Evolutionary conservation across 345 rosid genomes (phyloP).

Genomic region (Syzygium grande): DNA sequence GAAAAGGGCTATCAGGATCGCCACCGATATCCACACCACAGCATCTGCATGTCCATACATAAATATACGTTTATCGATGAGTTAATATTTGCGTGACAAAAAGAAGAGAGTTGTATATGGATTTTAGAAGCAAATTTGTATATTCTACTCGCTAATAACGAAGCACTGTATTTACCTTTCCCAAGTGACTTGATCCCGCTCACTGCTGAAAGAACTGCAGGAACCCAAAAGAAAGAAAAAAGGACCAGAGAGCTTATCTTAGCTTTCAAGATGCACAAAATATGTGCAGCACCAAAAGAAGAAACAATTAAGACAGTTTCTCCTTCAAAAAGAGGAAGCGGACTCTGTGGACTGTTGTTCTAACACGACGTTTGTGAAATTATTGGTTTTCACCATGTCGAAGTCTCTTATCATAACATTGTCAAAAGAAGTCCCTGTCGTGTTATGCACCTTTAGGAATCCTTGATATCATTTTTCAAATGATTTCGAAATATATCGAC

Average conservation of each 20-base stretch:
- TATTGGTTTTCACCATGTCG: background rate
- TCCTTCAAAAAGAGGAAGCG: background rate
- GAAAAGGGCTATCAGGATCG: conserved; percentile 47
- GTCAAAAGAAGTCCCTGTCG: background rate
- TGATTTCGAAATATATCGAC: background rate
- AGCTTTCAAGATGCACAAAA: background rate
- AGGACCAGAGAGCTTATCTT: background rate
- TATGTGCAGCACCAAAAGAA: background rate
- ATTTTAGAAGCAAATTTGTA: background rate
- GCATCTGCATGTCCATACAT: conserved; percentile 29
- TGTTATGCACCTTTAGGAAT: background rate
- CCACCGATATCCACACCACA: conserved; percentile 54
- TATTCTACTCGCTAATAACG: background rate
- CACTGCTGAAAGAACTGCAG: conserved; percentile 67
- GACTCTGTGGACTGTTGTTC: background rate
- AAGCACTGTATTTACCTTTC: conserved; percentile 20
- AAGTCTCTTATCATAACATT: background rate
- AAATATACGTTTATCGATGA: background rate
- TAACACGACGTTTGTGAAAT: background rate
- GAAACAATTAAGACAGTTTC: background rate
- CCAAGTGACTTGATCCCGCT: conserved; percentile 59
- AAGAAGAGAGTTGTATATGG: background rate
- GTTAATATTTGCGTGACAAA: background rate
- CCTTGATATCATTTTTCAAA: background rate
- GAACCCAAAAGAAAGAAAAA: background rate